phyloP scores from a whole-genome alignment of 108 stramenopile species.

The Licmophora abbreviata region DNA sequence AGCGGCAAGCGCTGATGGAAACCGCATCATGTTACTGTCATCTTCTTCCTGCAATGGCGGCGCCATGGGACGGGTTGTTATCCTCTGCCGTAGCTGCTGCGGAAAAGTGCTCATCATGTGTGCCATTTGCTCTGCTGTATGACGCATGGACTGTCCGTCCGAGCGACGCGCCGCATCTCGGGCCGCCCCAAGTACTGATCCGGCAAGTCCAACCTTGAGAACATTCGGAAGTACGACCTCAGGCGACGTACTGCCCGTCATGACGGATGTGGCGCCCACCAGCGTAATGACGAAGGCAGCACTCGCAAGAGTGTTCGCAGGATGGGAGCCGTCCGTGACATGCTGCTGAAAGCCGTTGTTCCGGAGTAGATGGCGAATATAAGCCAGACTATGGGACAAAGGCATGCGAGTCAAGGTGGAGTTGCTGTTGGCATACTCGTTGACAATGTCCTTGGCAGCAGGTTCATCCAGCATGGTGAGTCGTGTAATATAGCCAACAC shows the following conservation, averaged over 20 bases:
- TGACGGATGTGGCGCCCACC: slow-evolving; percentile 34
- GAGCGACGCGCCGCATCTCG: too few species aligned
- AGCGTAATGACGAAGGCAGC: slow-evolving; percentile 51
- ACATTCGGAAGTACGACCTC: slow-evolving; percentile 43
- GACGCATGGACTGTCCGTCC: too few species aligned
- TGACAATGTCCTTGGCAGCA: slow-evolving; percentile 35
- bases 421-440: slow-evolving; percentile 56
- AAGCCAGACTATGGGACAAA: slow-evolving; percentile 43
- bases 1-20: neutral
- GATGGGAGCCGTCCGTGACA: slow-evolving; percentile 5
- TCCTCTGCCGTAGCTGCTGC: too few species aligned
- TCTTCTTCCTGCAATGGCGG: neutral
- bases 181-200: slow-evolving; percentile 30
- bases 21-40: neutral
- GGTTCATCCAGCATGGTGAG: slow-evolving; percentile 33
- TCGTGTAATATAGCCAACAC: slow-evolving; percentile 40
- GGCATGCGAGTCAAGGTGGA: slow-evolving; percentile 51
- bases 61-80: too few species aligned
- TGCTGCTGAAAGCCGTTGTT: slow-evolving; percentile 14
- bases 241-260: slow-evolving; percentile 28
- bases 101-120: neutral
- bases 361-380: slow-evolving; percentile 37
- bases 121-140: slow-evolving; percentile 2
- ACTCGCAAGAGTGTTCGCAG: slow-evolving; percentile 19
- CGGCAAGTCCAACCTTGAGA: slow-evolving; percentile 58